Base-by-base conservation (phyloP, 352 stramenopile species). In the Peronosclerospora sorghi region DNA sequence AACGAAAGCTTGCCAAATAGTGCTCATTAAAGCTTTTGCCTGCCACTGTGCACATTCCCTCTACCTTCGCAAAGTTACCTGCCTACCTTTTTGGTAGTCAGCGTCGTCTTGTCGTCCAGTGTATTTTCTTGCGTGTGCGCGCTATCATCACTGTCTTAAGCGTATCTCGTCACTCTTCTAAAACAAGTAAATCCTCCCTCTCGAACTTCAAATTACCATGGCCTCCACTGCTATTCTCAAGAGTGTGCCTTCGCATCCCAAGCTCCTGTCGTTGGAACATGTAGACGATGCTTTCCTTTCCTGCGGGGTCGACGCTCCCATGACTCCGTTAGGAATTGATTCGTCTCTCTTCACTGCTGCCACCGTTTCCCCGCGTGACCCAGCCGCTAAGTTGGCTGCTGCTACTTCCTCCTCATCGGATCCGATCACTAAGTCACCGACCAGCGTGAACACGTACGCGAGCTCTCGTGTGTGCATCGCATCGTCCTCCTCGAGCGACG, bases 1-100 rank as follows among this genome's bases (percentile, higher is more conserved):
- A 66, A 61, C 47, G 57, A 62, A 59, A 66, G 48, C 59, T 62
- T 62, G 47, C 23, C 20, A 19, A 24, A 18, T 39, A 35, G 51
- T 59, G 59, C 49, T 77, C 73, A 85, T 85, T 85, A 74, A 60
- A 69, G 68, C 52, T 74, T 85, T 83, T 47, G 38, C 67, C 51
- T 51, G 59, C 30, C 53, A 62, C 65, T 52, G 61, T 50, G 56
- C 67, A 78, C 53, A 48, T 67, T 48, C 36, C 35, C 53, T 58
- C 40, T 45, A 30, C 32, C 32, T 21, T 12, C 17, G 41, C 18
- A 40, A 45, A 34, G 24, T 10, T 20, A 35, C 26, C 29, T 28
- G 37, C 36, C 18, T 35, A 32, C 24, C 23, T 18, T n/a, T 37
- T n/a, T 37, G 39, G 38, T 30, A 30, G 41, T 56, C 32, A 39